Conservation (phyloP, 805 yeast species). For the Candida koratica region DNA sequence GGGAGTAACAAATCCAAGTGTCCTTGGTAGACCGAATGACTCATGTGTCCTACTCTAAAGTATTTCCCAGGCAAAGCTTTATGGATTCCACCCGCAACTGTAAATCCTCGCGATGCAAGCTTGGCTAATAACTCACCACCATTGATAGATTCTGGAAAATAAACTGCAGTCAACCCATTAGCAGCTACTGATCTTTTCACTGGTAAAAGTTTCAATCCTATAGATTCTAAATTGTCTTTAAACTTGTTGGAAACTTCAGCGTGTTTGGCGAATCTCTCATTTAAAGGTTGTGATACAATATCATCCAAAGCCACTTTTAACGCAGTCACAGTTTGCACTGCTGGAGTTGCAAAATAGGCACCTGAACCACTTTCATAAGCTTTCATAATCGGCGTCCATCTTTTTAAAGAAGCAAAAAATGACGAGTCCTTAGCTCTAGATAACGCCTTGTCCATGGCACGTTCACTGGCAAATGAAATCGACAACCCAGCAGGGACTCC, state of each 20-base stretch:
- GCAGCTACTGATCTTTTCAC: conserved; percentile 60
- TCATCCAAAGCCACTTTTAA: conserved; percentile 71
- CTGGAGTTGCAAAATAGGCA: conserved; percentile 96
- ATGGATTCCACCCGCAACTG: conserved; percentile 88
- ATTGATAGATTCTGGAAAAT: conserved; percentile 70
- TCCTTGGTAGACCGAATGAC: conserved; percentile 55
- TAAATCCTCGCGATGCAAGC: conserved; percentile 63
- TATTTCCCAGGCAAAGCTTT: conserved; percentile 74
- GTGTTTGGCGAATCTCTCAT: conserved; percentile 61
- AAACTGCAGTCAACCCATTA: conserved; percentile 81
- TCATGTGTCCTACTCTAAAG: conserved; percentile 97
- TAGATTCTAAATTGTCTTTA: conserved; percentile 51
- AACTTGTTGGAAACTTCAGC: conserved; percentile 57
- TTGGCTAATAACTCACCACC: conserved; percentile 62
- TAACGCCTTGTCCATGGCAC: conserved; percentile 66
- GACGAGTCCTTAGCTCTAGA: conserved; percentile 45
- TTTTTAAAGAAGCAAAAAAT: conserved; percentile 67
- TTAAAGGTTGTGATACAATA: conserved; percentile 54
- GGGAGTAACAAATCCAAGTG: conserved; percentile 33
- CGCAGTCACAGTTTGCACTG: conserved; percentile 82
- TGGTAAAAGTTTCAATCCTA: conserved; percentile 73
- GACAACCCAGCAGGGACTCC: conserved; percentile 94
- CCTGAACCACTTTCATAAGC: conserved; percentile 77
- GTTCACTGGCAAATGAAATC: conserved; percentile 65
- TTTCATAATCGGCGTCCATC: conserved; percentile 86